Conservation (phyloP, 1,284 basidiomycete genomes). For the Melampsora americana region DNA sequence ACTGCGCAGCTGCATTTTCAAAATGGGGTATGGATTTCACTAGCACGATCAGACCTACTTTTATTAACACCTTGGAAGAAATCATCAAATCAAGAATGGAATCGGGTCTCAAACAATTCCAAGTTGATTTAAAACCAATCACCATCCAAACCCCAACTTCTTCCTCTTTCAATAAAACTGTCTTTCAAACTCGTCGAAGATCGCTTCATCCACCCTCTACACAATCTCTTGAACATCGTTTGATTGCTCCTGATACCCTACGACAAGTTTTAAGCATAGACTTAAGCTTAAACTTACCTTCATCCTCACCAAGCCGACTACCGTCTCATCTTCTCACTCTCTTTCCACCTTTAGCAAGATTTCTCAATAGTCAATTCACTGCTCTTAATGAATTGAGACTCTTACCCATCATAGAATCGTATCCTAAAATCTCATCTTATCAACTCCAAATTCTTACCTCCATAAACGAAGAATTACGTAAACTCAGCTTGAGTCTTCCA, state of each 20-base stretch:
- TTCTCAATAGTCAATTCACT: slow-evolving; percentile 30
- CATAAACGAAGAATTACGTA: slow-evolving; percentile 3
- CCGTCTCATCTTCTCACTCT: slow-evolving; percentile 3
- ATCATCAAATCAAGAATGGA: slow-evolving; percentile 16
- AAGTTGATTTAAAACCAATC: slow-evolving; percentile 8
- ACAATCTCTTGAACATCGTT: slow-evolving; percentile 2
- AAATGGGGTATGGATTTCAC: slow-evolving; percentile 82
- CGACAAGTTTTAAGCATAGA: slow-evolving; percentile 1
- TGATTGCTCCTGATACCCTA: slow-evolving; percentile 18
- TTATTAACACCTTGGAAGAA: slow-evolving; percentile 12
- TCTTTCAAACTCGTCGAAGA: slow-evolving; percentile 15
- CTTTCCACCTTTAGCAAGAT: slow-evolving; percentile 9
- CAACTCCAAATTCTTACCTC: neutral
- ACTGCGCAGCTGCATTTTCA: slow-evolving; percentile 84
- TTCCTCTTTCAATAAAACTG: neutral
- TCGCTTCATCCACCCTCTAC: slow-evolving; percentile 9
- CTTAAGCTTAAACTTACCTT: neutral
- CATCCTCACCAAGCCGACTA: slow-evolving; percentile 1
- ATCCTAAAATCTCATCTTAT: neutral
- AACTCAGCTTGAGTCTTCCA: neutral
- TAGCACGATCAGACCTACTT: slow-evolving; percentile 51
- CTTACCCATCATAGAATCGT: slow-evolving; percentile 17
- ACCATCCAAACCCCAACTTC: neutral
- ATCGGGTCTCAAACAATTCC: slow-evolving; percentile 12
- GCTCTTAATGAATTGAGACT: slow-evolving; percentile 31